A percentile compares a stretch with the other conserved stretches of the same genome.
phyloP scores from a whole-genome alignment of 2,329 filamentous ascomycete genomes.

The Epichloe gansuensis region DNA sequence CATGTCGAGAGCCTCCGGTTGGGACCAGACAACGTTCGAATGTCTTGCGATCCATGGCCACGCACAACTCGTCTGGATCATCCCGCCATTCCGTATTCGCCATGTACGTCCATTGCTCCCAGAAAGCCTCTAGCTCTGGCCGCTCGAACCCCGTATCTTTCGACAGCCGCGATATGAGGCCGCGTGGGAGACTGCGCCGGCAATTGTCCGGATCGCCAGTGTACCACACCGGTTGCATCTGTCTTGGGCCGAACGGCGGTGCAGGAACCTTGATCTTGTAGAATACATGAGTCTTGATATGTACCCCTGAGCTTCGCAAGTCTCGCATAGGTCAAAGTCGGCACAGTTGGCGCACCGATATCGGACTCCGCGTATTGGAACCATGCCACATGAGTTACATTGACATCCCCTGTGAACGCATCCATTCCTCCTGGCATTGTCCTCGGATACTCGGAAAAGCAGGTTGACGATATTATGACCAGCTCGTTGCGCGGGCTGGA shows the following conservation, averaged over 20 bases:
- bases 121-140: slow-evolving; percentile 81
- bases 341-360: slow-evolving; percentile 94
- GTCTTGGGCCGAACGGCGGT: slow-evolving; percentile 68
- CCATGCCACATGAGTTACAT: slow-evolving; percentile 79
- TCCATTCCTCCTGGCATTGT: slow-evolving; percentile 76
- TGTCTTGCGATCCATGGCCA: slow-evolving; percentile 84
- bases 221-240: slow-evolving; percentile 77
- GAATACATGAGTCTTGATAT: slow-evolving; percentile 87
- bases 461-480: slow-evolving; percentile 77
- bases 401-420: slow-evolving; percentile 88
- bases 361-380: slow-evolving; percentile 81
- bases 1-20: slow-evolving; percentile 65
- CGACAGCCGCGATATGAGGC: slow-evolving; percentile 55
- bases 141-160: slow-evolving; percentile 69
- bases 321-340: slow-evolving; percentile 91
- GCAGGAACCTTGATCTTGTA: slow-evolving; percentile 91
- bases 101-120: slow-evolving; percentile 94
- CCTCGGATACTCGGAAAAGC: slow-evolving; percentile 85
- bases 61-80: slow-evolving; percentile 63
- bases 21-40: slow-evolving; percentile 87
- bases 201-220: slow-evolving; percentile 71
- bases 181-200: slow-evolving; percentile 52
- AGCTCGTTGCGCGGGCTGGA: slow-evolving; percentile 33
- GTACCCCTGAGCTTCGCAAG: slow-evolving; percentile 69
- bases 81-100: slow-evolving; percentile 74